Evolutionary conservation across 208 protist genomes (phyloP), one percentile per base, ranked within the genome.

Genomic region (Trypanosoma vivax): DNA sequence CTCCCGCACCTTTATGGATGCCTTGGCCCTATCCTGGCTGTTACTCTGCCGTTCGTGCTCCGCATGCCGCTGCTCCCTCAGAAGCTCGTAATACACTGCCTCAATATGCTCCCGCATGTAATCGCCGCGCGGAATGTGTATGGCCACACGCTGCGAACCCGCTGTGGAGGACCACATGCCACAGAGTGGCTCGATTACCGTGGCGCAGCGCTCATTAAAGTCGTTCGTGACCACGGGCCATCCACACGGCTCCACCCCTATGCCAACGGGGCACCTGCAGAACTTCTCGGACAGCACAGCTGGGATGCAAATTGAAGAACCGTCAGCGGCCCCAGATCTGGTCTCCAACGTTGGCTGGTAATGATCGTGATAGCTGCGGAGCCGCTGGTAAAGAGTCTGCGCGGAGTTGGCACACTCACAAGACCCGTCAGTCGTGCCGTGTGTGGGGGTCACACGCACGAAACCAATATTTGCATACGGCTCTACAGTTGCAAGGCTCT

Each of bases 391-490:
- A 33, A 47, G 10, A 19, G 33, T 10, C 10, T 7, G 24, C 16
- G 9, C 31, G 39, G 9, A 13, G 27, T 18, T 30, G 19, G n/a
- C n/a, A n/a, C n/a, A 7, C 31, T 40, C 11, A 2, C 28, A 2
- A 3, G 39, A 10, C 19, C 18, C 11, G 28, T 19, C 19, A 25
- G 18, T 21, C 18, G 11, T 3, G 27, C 55, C 21, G 18, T 31
- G 29, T 25, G 16, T 30, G n/a, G 52, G 50, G 1, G 27, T 56
- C 3, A 84, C 30, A 4, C 80, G 76, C 23, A 88, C 62, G 48
- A 82, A 82, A 21, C 76, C 80, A 30, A 88, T 72, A 54, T 79
- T 75, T 37, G 57, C 65, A 46, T 75, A 88, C 3, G 53, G 19
- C 5, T 30, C 38, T 6, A 46, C 41, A 7, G 24, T 21, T 25